Conservation (phyloP, 2,329 filamentous ascomycete species). For the Aspergillus calidoustus region DNA sequence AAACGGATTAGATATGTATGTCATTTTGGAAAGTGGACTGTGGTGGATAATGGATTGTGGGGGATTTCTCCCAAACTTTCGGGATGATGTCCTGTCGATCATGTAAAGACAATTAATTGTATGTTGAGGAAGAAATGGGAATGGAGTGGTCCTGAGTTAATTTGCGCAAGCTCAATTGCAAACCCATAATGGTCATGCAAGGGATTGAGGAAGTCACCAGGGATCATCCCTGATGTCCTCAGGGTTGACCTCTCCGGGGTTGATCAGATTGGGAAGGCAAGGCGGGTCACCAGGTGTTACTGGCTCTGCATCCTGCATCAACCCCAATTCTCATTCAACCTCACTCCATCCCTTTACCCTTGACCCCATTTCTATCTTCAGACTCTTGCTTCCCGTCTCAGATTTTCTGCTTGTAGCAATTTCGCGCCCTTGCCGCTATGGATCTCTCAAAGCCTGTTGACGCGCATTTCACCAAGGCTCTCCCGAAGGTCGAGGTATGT, state of each 20-base stretch:
- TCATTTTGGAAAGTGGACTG: neutral
- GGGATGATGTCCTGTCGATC: neutral
- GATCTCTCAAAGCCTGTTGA: constrained; percentile 33
- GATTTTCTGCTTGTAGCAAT: neutral
- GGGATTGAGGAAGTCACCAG: neutral
- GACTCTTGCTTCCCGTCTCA: neutral
- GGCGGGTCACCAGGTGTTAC: neutral
- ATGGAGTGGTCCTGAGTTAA: neutral
- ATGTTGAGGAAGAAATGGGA: neutral
- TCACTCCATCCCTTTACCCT: neutral
- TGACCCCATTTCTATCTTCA: neutral
- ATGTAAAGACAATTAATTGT: neutral
- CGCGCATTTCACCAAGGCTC: constrained; percentile 34
- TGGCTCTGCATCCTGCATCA: neutral
- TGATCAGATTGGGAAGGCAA: neutral
- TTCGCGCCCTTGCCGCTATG: constrained; percentile 24
- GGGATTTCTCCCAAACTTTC: neutral
- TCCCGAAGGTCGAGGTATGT: constrained; percentile 45
- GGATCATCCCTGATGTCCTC: neutral
- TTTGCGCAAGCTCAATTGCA: neutral
- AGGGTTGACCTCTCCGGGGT: neutral
- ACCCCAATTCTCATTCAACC: neutral
- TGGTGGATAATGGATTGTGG: neutral
- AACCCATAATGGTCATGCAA: neutral
- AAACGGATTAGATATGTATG: constrained; percentile 8